A percentile compares a stretch with the other conserved stretches of the same genome.
Conservation (phyloP, 352 stramenopile genomes). For the Pythium coloratum region DNA sequence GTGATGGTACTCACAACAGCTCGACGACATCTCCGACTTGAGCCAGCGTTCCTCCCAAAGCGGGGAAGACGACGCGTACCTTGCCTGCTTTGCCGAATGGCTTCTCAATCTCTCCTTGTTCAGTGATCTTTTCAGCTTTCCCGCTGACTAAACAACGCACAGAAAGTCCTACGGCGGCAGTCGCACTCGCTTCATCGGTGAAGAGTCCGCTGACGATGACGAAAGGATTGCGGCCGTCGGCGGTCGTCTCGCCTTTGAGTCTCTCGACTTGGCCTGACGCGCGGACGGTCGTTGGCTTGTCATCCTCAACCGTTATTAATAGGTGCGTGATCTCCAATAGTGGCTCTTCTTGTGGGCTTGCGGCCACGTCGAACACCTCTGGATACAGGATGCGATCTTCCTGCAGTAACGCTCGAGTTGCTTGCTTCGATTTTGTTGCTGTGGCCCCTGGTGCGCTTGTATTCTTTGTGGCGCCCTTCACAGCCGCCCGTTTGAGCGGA, state of each 20-base stretch:
- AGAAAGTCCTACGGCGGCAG: slow-evolving; percentile 25
- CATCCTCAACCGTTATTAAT: neutral
- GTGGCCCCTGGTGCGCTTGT: slow-evolving; percentile 7
- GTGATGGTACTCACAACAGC: slow-evolving; percentile 16
- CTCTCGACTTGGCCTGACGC: slow-evolving; percentile 42
- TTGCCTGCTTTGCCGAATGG: slow-evolving; percentile 80
- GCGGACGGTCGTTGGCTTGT: neutral
- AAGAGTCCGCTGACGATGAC: slow-evolving; percentile 66
- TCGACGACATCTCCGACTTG: slow-evolving; percentile 45
- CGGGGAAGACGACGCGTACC: slow-evolving; percentile 53
- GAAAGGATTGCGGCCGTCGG: slow-evolving; percentile 62
- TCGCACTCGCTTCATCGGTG: slow-evolving; percentile 41
- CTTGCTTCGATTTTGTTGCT: neutral
- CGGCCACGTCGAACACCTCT: slow-evolving; percentile 32
- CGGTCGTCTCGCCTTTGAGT: slow-evolving; percentile 67
- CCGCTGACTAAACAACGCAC: slow-evolving; percentile 30
- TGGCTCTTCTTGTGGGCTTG: neutral
- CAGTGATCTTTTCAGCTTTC: slow-evolving; percentile 3
- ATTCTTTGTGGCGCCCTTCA: neutral
- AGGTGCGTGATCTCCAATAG: no score
- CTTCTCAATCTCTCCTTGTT: slow-evolving; percentile 62
- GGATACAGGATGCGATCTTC: slow-evolving; percentile 45
- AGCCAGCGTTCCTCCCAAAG: slow-evolving; percentile 43
- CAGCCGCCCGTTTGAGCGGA: slow-evolving; percentile 31
- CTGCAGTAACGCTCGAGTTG: slow-evolving; percentile 38